A percentile compares a stretch with the other conserved stretches of the same genome.
phyloP scores from a whole-genome alignment of 164 flowering plant genomes.

The Aristolochia fimbriata region DNA sequence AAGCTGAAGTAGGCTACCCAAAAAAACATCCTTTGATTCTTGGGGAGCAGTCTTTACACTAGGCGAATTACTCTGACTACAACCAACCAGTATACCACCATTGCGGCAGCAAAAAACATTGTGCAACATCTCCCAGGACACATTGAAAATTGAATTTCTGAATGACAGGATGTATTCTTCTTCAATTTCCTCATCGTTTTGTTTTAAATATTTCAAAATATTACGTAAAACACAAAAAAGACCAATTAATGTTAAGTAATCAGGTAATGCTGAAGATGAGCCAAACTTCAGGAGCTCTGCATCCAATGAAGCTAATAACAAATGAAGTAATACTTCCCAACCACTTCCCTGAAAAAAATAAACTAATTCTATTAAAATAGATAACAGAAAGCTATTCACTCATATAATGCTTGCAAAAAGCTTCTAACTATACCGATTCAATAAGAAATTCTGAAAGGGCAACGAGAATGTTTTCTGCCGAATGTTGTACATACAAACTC shows the following conservation, averaged over 20 bases:
- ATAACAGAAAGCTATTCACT: neutral
- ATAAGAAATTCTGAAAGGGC: constrained; percentile 37
- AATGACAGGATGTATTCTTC: constrained; percentile 27
- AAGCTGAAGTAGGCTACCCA: constrained; percentile 53
- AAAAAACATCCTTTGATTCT: constrained; percentile 24
- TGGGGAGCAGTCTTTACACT: constrained; percentile 6
- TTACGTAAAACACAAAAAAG: constrained; percentile 43
- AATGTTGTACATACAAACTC: constrained; percentile 46
- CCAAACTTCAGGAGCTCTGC: constrained; percentile 24
- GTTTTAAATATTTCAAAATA: constrained; percentile 46
- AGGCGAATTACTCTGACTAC: constrained; percentile 4
- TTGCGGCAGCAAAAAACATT: constrained; percentile 11
- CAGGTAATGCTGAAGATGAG: constrained; percentile 10
- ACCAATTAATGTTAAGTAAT: constrained; percentile 35
- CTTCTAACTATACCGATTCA: constrained; percentile 29
- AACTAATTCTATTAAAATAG: constrained; percentile 1
- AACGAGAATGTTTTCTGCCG: constrained; percentile 41
- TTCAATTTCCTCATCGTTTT: constrained; percentile 22
- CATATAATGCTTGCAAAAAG: neutral
- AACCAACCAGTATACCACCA: constrained; percentile 5
- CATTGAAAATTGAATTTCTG: constrained; percentile 22
- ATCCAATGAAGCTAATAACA: constrained; percentile 33
- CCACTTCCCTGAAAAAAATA: constrained; percentile 39
- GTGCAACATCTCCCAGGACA: constrained; percentile 39
- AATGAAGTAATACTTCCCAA: constrained; percentile 34